Percentiles rank a stretch among this genome's conserved stretches.
These are phyloP conservation scores for Aleurites moluccanus DNA, from an alignment of 441 rosid genomes.

Conservation along the genomic window DNA sequence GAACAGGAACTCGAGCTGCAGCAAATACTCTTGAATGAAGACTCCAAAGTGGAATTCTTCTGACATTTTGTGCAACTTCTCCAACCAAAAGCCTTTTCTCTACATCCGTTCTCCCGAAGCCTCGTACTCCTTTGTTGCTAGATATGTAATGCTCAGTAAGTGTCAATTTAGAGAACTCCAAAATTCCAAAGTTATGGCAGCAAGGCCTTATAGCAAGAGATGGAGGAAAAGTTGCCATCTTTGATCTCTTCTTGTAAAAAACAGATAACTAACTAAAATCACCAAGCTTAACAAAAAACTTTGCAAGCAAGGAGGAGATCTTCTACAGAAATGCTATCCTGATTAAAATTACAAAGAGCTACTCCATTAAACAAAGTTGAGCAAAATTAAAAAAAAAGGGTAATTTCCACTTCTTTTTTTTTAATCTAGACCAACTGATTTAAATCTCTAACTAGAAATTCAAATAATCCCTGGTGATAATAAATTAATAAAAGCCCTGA, in stretches of 20 bases:
- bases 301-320: conserved; percentile 2
- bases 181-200: conserved; percentile 38
- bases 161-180: conserved; percentile 36
- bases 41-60: conserved; percentile 13
- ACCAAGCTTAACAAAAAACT: conserved; percentile 15
- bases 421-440: neutral
- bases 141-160: conserved; percentile 27
- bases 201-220: conserved; percentile 34
- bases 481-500: neutral
- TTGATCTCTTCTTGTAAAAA: conserved; percentile 9
- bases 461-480: neutral
- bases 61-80: conserved; percentile 25
- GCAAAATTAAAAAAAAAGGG: neutral
- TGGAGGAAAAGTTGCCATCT: conserved; percentile 53
- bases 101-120: conserved; percentile 28
- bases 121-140: conserved; percentile 24
- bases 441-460: neutral
- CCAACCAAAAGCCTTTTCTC: conserved; percentile 31
- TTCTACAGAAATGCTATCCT: conserved; percentile 25
- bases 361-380: neutral
- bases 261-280: conserved; percentile 19
- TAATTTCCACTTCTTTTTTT: neutral
- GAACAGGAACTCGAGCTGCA: conserved; percentile 45
- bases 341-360: conserved; percentile 16
- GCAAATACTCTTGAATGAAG: conserved; percentile 43